Evolutionary conservation across 805 yeast genomes (phyloP), one percentile per base, ranked within the genome.

Genomic region (Candida oleophila): DNA sequence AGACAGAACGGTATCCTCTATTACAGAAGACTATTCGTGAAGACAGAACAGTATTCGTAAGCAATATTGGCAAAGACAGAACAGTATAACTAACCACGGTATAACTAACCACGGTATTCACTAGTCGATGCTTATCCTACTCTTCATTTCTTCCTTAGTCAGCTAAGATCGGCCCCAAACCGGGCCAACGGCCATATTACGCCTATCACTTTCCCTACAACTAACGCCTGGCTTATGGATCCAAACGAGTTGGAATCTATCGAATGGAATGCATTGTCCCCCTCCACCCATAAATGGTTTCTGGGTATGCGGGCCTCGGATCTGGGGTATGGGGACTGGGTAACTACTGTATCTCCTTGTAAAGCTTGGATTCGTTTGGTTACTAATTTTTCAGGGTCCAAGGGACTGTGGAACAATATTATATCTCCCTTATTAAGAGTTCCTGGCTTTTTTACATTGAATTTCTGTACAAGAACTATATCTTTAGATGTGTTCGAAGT

Each of bases 201-300:
- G 39, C 68, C 65, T 1, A 79, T 70, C 1, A 86, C 96, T 56
- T 81, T 86, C 1, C 97, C 97, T 9, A 87, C 58, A 19, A 90
- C 83, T 48, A 92, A 67, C 0, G 92, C 96, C 34, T 82, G 77
- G 14, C 96, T 84, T 0, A 92, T 77, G 0, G 97, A 96, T 0
- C 98, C 98, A 68, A 87, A 92, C 7, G 76, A 78, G 62, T 90
- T 91, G 43, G 92, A 83, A 66, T 92, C 98, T 1, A 90, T 70
- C 0, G 96, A 85, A 57, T 85, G 92, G 48, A 69, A 68, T 14
- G 80, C 65, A 60, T 89, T 90, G 63, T 92, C 98, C 4, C 98
- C 98, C 62, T 92, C 97, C 0, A 90, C 90, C 97, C 97, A 92
- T 4, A 89, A 55, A 60, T 92, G 97, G 56, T 82, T 85, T 45